Evolutionary conservation across 1,284 basidiomycete genomes (phyloP).

Genomic region (Heterobasidion irregulare): DNA sequence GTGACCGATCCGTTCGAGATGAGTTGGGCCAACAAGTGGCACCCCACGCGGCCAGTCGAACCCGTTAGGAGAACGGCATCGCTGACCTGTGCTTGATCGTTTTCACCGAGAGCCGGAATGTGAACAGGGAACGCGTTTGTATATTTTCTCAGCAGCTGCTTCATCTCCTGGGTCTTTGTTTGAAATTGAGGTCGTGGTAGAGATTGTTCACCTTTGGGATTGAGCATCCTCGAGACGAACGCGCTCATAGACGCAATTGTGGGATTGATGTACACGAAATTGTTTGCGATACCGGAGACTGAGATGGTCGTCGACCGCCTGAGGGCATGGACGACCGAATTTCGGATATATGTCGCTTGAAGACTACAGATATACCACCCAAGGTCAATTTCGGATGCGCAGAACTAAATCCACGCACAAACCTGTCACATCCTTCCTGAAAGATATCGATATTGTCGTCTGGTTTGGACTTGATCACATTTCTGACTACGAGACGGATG

Average conservation of each 20-base stretch:
- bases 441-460: slow-evolving; percentile 11
- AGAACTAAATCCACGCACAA: background rate
- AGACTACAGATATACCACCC: slow-evolving; percentile 1
- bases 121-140: slow-evolving; percentile 8
- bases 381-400: background rate
- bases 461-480: slow-evolving; percentile 3
- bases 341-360: slow-evolving; percentile 10
- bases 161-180: slow-evolving; percentile 6
- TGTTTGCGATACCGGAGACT: background rate
- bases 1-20: slow-evolving; percentile 12
- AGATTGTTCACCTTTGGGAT: background rate
- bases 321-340: slow-evolving; percentile 7
- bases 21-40: slow-evolving; percentile 15
- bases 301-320: background rate
- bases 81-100: background rate
- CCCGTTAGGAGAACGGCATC: slow-evolving; percentile 20
- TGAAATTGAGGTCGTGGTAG: background rate
- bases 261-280: slow-evolving; percentile 6
- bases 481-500: slow-evolving; percentile 7
- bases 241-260: background rate
- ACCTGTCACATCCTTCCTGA: slow-evolving; percentile 14
- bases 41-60: slow-evolving; percentile 18
- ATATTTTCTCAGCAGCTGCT: slow-evolving; percentile 11
- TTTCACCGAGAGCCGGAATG: background rate
- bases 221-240: background rate